A percentile compares a stretch with the other conserved stretches of the same genome.
These are phyloP conservation scores for Candida tallmaniae DNA, from an alignment of 805 yeast species.

Conservation along the genomic window DNA sequence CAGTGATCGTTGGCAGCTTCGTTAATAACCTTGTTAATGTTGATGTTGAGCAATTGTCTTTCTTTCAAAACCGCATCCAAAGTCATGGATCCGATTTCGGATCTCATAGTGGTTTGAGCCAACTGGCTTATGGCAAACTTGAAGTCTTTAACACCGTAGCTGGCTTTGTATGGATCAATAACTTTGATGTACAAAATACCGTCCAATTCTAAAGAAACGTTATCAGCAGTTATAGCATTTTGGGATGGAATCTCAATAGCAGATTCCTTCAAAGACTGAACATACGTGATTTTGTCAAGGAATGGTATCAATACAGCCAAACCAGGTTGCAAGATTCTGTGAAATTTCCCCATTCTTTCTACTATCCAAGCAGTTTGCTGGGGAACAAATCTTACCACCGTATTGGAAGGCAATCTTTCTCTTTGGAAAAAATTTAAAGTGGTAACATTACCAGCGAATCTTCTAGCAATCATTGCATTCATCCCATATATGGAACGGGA, in stretches of 20 bases:
- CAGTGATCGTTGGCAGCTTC: constrained; percentile 76
- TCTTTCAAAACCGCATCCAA: constrained; percentile 76
- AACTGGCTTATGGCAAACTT: constrained; percentile 80
- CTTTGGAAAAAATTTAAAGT: constrained; percentile 54
- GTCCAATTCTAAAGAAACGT: constrained; percentile 79
- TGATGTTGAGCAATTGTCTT: constrained; percentile 64
- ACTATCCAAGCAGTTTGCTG: constrained; percentile 91
- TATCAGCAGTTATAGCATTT: constrained; percentile 81
- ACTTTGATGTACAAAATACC: constrained; percentile 79
- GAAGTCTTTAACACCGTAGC: constrained; percentile 85
- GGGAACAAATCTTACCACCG: constrained; percentile 74
- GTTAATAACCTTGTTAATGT: constrained; percentile 74
- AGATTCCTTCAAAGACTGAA: constrained; percentile 74
- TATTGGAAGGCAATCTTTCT: constrained; percentile 67
- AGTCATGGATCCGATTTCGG: constrained; percentile 80
- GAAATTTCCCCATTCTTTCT: constrained; percentile 85
- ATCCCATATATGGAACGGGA: too few relatives aligned
- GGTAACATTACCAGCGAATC: constrained; percentile 1
- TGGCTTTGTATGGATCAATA: constrained; percentile 77
- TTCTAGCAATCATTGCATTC: too few relatives aligned
- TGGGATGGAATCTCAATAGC: constrained; percentile 86
- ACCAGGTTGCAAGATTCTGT: constrained; percentile 65
- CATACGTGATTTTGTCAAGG: constrained; percentile 72
- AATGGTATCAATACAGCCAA: constrained; percentile 69
- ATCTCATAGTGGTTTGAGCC: constrained; percentile 88